Percentiles rank a stretch among this genome's conserved stretches.
phyloP scores from a whole-genome alignment of 208 protist species.

The Crithidia expoeki region DNA sequence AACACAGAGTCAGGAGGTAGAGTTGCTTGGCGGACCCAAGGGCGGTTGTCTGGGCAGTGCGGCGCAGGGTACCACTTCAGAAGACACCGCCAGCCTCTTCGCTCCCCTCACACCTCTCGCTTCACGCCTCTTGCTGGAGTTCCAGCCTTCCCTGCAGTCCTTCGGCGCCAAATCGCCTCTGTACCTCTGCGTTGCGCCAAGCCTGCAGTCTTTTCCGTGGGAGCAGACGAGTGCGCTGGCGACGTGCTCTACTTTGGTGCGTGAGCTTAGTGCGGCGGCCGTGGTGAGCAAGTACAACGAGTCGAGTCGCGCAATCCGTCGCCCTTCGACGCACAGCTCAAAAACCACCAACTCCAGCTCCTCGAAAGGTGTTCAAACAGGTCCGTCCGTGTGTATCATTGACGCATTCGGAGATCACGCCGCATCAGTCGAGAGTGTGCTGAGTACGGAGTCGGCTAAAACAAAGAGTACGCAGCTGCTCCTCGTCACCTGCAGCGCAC shows the following conservation, averaged over 20 bases:
- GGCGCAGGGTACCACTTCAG: slow-evolving; percentile 41
- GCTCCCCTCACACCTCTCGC: slow-evolving; percentile 24
- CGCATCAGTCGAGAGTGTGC: slow-evolving; percentile 36
- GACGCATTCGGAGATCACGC: slow-evolving; percentile 72
- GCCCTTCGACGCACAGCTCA: slow-evolving; percentile 10
- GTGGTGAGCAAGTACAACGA: slow-evolving; percentile 44
- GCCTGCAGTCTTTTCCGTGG: slow-evolving; percentile 66
- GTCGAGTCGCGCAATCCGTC: slow-evolving; percentile 11
- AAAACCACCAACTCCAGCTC: neutral
- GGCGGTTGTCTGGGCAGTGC: slow-evolving; percentile 16
- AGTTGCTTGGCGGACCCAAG: slow-evolving; percentile 17
- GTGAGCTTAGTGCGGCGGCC: slow-evolving; percentile 55
- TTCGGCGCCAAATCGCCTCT: slow-evolving; percentile 46
- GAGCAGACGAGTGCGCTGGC: slow-evolving; percentile 57
- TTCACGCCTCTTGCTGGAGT: slow-evolving; percentile 46
- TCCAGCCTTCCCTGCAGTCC: slow-evolving; percentile 36
- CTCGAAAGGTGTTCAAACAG: slow-evolving; percentile 10
- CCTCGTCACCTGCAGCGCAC: slow-evolving; percentile 48
- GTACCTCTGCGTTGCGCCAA: slow-evolving; percentile 75
- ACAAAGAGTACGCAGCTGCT: slow-evolving; percentile 35
- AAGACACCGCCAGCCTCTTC: slow-evolving; percentile 28
- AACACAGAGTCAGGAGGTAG: slow-evolving; percentile 17
- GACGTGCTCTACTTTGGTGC: slow-evolving; percentile 51
- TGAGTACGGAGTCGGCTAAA: slow-evolving; percentile 34
- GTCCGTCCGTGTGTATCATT: slow-evolving; percentile 45